A percentile compares a stretch with the other conserved stretches of the same genome.
phyloP scores from a whole-genome alignment of 345 rosid genomes.

The Rubroshorea leprosula region DNA sequence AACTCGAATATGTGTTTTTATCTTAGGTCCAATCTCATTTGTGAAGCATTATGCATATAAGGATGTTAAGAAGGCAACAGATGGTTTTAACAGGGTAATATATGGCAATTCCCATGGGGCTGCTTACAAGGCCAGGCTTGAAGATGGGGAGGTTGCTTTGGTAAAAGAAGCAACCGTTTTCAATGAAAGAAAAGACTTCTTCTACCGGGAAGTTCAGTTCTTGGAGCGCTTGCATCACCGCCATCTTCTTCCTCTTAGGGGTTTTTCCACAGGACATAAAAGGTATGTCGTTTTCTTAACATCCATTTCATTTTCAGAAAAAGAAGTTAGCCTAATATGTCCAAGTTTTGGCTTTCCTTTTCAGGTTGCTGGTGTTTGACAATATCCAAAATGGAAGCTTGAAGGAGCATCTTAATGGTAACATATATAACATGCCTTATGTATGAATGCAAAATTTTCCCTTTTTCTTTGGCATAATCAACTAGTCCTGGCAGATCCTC shows the following conservation, averaged over 20 bases:
- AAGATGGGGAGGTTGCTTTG: conserved; percentile 54
- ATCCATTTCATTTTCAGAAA: neutral
- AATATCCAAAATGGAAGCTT: conserved; percentile 82
- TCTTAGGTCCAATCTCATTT: conserved; percentile 50
- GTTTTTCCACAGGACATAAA: conserved; percentile 66
- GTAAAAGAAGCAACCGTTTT: conserved; percentile 65
- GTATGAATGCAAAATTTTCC: neutral
- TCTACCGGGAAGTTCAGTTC: conserved; percentile 63
- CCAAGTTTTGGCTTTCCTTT: conserved; percentile 9
- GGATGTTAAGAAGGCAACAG: conserved; percentile 72
- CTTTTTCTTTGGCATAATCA: neutral
- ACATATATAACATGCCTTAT: conserved; percentile 12
- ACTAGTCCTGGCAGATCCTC: conserved; percentile 64
- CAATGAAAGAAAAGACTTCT: conserved; percentile 42
- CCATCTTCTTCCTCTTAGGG: conserved; percentile 78
- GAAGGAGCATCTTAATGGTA: conserved; percentile 87
- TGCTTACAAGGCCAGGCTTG: conserved; percentile 72
- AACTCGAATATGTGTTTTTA: neutral
- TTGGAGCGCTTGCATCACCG: conserved; percentile 86
- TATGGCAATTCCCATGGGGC: conserved; percentile 55
- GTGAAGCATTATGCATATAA: conserved; percentile 53
- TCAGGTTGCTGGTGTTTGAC: conserved; percentile 76
- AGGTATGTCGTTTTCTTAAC: conserved; percentile 31
- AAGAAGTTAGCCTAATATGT: neutral
- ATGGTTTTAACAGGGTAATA: conserved; percentile 53